Evolutionary conservation across 139 green algal genomes (phyloP).

Genomic region (Zygnema circumcarinatum): DNA sequence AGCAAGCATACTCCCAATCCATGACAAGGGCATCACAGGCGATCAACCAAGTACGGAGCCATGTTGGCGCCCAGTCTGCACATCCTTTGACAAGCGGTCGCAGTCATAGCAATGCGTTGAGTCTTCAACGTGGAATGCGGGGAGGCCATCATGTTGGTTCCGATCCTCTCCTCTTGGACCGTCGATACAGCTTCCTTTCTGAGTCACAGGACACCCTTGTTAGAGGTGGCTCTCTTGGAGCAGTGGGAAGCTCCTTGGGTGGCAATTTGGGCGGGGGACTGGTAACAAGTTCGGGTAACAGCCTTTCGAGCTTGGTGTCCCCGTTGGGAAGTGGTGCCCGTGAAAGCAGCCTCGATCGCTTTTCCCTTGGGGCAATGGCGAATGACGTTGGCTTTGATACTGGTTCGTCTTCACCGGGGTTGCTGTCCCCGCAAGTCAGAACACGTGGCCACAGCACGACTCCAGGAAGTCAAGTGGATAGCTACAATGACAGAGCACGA

Average conservation of each 20-base stretch:
- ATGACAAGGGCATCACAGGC: neutral
- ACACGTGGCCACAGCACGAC: neutral
- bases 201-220: slow-evolving; percentile 3
- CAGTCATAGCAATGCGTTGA: neutral
- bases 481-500: neutral
- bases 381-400: neutral
- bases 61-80: neutral
- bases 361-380: neutral
- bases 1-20: neutral
- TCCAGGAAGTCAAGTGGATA: slow-evolving; percentile 34
- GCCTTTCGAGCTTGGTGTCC: neutral
- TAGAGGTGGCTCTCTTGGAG: neutral
- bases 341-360: neutral
- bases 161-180: slow-evolving; percentile 26
- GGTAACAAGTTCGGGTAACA: neutral
- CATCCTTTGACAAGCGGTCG: neutral
- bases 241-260: slow-evolving; percentile 12
- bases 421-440: neutral
- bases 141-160: slow-evolving; percentile 46
- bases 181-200: slow-evolving; percentile 24
- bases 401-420: neutral
- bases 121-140: slow-evolving; percentile 28
- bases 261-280: slow-evolving; percentile 1
- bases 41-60: neutral
- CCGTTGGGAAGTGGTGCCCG: neutral